Base-by-base conservation (phyloP, 768 basidiomycete species). In the Boletus subparvulus region DNA sequence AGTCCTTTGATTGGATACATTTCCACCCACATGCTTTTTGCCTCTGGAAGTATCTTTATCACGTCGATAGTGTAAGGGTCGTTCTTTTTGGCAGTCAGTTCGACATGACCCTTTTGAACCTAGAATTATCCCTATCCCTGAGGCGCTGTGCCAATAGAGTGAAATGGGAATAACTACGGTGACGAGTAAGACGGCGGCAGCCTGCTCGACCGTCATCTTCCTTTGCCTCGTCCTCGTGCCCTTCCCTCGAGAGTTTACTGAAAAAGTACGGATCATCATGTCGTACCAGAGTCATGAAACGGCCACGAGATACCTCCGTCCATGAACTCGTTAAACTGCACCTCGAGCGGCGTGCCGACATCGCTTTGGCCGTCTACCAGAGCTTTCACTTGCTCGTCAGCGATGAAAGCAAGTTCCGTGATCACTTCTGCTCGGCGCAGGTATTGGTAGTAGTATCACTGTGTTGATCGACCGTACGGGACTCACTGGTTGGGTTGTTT, bases 291-390 rank as follows among this genome's bases (percentile, higher is more conserved):
- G 42, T 44, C 24, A 26, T 13, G n/a, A 28, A 33, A 36, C 17
- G 35, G 11, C 17, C 21, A 24, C 19, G 28, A 40, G 13, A 46
- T 64, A 68, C 68, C 66, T 57, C 68, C 66, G 6, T 60, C 51
- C 66, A 69, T 61, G 52, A 69, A 68, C 32, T 70, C 68, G n/a
- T 61, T 32, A 5, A 69, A 69, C 41, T 52, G 51, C 49, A 69
- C 60, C 36, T 65, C 63, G n/a, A 69, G 47, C 13, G 66, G 66
- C 13, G 36, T 32, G 24, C 54, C 54, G 35, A 47, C 10, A 16
- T 49, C 44, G 14, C 19, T 12, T 28, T 42, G 49, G 14, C 13
- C 19, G 1, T 50, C 53, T 9, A 3, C 37, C 37, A 11, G 46
- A 28, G 14, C 30, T 11, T 54, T 55, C 14, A 17, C 50, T 19